phyloP scores from a whole-genome alignment of 345 rosid genomes.

The Xanthoceras sorbifolium region DNA sequence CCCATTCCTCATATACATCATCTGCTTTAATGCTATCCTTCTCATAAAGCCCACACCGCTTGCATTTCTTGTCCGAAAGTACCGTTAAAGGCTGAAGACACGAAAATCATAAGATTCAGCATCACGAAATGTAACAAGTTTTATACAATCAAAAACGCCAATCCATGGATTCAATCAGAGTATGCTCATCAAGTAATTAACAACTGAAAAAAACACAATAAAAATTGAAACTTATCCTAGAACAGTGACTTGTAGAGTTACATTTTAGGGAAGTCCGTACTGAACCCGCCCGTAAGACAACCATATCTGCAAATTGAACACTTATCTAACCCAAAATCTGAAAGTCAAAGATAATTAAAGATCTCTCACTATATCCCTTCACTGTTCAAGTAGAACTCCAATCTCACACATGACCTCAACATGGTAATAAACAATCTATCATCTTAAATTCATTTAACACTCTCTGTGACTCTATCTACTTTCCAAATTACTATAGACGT shows the following conservation, averaged over 20 bases:
- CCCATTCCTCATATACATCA: slow-evolving; percentile 86
- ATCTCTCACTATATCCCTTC: too few species aligned
- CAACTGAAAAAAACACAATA: neutral
- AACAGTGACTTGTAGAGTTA: neutral
- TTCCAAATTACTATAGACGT: neutral
- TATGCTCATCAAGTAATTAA: slow-evolving; percentile 2
- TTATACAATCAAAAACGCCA: neutral
- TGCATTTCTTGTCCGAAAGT: slow-evolving; percentile 69
- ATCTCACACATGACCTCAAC: neutral
- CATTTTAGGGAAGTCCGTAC: neutral
- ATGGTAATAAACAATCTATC: neutral
- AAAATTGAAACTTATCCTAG: neutral
- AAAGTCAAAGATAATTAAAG: neutral
- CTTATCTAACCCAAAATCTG: neutral
- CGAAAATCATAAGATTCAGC: slow-evolving; percentile 12
- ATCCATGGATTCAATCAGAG: neutral
- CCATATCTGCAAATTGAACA: neutral
- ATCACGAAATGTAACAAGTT: neutral
- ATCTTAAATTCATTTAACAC: neutral
- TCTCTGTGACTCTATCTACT: neutral
- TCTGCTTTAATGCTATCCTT: slow-evolving; percentile 52
- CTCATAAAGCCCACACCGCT: slow-evolving; percentile 93
- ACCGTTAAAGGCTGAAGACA: slow-evolving; percentile 68
- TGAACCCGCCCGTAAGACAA: neutral
- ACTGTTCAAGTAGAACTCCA: neutral